Base-by-base conservation (phyloP, 495 filamentous ascomycete species). In the Acidiella bohemica region DNA sequence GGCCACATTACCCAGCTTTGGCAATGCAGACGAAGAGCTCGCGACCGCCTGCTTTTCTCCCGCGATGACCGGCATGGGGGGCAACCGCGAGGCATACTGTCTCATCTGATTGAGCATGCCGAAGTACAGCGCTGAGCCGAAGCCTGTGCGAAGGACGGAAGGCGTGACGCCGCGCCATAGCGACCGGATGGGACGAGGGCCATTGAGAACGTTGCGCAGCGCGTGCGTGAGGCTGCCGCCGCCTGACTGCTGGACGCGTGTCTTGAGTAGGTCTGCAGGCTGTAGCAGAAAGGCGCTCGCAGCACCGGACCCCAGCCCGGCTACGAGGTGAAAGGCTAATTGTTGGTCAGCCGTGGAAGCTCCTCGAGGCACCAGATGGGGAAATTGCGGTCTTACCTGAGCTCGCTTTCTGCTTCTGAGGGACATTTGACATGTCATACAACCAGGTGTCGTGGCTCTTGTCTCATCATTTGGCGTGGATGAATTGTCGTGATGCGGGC, bases 241-340 rank as follows among this genome's bases (percentile, higher is more conserved):
- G 41, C 66, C 64, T 59, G 72, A 71, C 58, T 90, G 84, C 54
- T 99, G 90, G 41, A 96, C 74, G 32, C 92, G 84, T 26, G 80
- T 97, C 65, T 97, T 97, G 60, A 97, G 78, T 16, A 96, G 81
- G 60, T 96, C 90, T 56, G 87, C 84, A 20, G 90, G 90, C 63
- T 97, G 90, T 36, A 97, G 78, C 50, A 95, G 76, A 42, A 86
- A 75, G 42, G 90, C 84, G 29, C 85, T 84, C 46, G 81, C 70
- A 36, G 92, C 70, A 54, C 90, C 90, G 0, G 87, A 93, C 53
- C 71, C 71, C 26, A 93, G 79, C 44, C 90, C 92, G 40, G 86
- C 90, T 43, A 75, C 61, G 64, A 96, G 92, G 67, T 94, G 88
- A 60, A 86, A 87, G 49, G 67, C 55, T 61, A 39, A 10, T 9